Evolutionary conservation across 1,284 basidiomycete species (phyloP).

Genomic region (Amylostereum areolatum): DNA sequence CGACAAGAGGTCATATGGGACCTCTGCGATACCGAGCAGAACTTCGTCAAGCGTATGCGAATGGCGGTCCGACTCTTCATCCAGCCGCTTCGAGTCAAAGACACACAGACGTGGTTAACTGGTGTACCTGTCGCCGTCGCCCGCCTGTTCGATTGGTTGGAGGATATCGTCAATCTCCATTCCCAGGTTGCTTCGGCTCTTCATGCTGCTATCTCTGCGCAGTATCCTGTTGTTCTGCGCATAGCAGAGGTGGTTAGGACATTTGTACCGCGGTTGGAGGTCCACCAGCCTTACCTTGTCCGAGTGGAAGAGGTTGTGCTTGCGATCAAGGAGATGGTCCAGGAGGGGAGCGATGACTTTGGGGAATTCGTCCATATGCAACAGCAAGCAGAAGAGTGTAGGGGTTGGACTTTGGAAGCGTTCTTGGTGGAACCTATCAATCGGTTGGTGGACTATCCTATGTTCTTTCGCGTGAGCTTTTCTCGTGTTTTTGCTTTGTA

Average conservation of each 20-base stretch:
- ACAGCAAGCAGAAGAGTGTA: conserved; percentile 45
- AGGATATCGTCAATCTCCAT: conserved; percentile 78
- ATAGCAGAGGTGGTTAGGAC: conserved; percentile 54
- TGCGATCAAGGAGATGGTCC: conserved; percentile 49
- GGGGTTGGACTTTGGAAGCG: conserved; percentile 57
- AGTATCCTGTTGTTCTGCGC: conserved; percentile 39
- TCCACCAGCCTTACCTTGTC: conserved; percentile 83
- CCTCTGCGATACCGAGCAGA: conserved; percentile 61
- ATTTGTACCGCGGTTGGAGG: conserved; percentile 64
- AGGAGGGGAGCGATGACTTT: conserved; percentile 59
- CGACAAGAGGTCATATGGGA: conserved; percentile 68
- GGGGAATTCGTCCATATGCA: conserved; percentile 82
- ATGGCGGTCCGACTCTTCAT: conserved; percentile 66
- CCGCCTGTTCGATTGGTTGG: conserved; percentile 77
- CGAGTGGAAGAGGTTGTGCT: conserved; percentile 57
- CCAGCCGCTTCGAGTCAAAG: conserved; percentile 65
- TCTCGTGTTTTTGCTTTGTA: background rate
- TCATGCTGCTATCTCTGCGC: conserved; percentile 34
- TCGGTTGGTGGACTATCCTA: conserved; percentile 66
- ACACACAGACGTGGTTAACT: conserved; percentile 66
- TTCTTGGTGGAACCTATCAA: conserved; percentile 75
- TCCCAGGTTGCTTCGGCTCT: conserved; percentile 51
- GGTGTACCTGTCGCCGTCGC: conserved; percentile 69
- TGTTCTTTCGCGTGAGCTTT: conserved; percentile 64
- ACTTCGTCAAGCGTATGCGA: conserved; percentile 61